Percentiles rank a stretch among this genome's conserved stretches.
phyloP scores from a whole-genome alignment of 2,329 filamentous ascomycete species.

The Fonsecaea pedrosoi region DNA sequence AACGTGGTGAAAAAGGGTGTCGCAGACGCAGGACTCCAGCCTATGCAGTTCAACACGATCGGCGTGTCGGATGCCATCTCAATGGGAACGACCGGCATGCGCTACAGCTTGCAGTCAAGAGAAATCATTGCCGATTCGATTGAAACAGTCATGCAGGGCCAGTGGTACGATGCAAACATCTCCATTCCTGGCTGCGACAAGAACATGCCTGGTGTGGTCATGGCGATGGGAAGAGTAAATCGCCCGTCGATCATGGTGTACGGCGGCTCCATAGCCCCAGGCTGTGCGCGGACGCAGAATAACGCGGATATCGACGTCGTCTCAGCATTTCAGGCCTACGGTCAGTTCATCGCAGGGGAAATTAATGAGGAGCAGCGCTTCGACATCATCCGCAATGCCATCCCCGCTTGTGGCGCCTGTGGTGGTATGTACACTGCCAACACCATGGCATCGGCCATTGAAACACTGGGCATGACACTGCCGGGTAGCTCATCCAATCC shows the following conservation, averaged over 20 bases:
- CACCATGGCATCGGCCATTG: constrained; percentile 77
- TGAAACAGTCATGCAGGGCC: constrained; percentile 97
- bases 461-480: constrained; percentile 78
- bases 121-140: constrained; percentile 98
- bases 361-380: constrained; percentile 91
- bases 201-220: constrained; percentile 95
- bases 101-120: constrained; percentile 90
- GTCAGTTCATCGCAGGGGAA: constrained; percentile 88
- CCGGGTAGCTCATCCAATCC: constrained; percentile 81
- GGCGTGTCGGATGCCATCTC: constrained; percentile 97
- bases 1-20: constrained; percentile 76
- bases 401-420: constrained; percentile 81
- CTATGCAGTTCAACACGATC: constrained; percentile 99
- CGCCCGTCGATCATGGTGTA: constrained; percentile 97
- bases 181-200: constrained; percentile 98
- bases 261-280: constrained; percentile 90
- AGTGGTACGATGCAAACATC: constrained; percentile 98
- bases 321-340: constrained; percentile 97
- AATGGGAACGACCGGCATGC: constrained; percentile 98
- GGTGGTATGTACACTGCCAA: constrained; percentile 86
- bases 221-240: constrained; percentile 95
- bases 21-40: constrained; percentile 77
- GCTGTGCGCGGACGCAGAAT: constrained; percentile 77
- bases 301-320: constrained; percentile 87
- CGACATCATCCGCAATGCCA: constrained; percentile 92